Base-by-base conservation (phyloP, 768 basidiomycete species). In the Xerocomellus chrysenteron region DNA sequence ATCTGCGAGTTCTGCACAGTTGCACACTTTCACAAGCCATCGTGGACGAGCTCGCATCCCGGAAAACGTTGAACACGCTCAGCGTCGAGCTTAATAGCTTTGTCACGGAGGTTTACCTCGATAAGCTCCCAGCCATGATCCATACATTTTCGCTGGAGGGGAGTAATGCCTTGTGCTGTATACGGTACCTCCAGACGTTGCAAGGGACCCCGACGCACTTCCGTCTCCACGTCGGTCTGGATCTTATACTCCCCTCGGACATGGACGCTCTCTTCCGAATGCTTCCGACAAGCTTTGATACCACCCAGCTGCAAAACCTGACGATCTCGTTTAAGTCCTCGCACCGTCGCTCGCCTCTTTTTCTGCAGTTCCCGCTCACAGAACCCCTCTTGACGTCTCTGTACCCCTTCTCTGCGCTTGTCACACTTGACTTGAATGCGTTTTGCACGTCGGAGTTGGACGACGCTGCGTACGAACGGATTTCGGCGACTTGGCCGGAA, bases 1-100 rank as follows among this genome's bases (percentile, higher is more conserved):
- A 57, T 12, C 35, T 64, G 8, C 57, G 39, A 5, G 36, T 30
- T 5, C 41, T 64, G 26, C 46, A 13, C 28, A 51, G 32, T 14
- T 64, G 61, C 33, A 46, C 57, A 2, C 57, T 64, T 14, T 47
- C 50, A 12, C 62, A 63, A 36, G 13, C 41, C 2, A 44, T 54
- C 36, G 52, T 63, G 55, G 55, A 64, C 24, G 39, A 54, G 2
- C 49, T 64, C 17, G 42, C 41, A 1, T 54, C 58, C 9, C 39
- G 28, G 8, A 5, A 52, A 39, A 43, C 43, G 2, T 41, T 59
- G 33, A 36, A 63, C 6, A 54, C 57, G 7, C 61, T 63, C 39
- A 45, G 28, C n/a, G 47, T 64, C 51, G 55, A 63, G 32, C 54
- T 55, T 24, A 55, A 32, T 13, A 43, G 11, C 33, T 55, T 12